A percentile compares a stretch with the other conserved stretches of the same genome.
Conservation (phyloP, 345 rosid species). For the Citrus cavaleriei region DNA sequence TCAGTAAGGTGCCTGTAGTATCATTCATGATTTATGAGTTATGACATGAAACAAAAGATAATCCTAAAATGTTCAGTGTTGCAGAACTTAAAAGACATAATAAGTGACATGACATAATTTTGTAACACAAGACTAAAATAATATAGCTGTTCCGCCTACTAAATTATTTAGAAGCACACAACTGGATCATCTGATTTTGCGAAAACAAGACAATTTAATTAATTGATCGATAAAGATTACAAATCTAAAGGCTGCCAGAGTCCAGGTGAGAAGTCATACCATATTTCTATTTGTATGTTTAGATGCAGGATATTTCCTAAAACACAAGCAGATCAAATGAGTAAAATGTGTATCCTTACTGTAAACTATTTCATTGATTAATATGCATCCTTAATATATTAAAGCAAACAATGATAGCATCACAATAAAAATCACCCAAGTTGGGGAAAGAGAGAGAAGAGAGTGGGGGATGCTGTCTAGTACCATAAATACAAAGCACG, state of each 20-base stretch:
- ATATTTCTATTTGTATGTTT: neutral
- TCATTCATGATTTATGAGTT: neutral
- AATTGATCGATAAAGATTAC: neutral
- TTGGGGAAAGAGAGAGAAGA: neutral
- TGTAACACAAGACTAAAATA: neutral
- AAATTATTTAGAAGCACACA: neutral
- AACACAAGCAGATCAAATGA: neutral
- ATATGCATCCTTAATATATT: neutral
- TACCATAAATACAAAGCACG: constrained; percentile 83
- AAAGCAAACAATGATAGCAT: neutral
- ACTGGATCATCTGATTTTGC: neutral
- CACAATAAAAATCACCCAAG: neutral
- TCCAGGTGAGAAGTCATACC: no score
- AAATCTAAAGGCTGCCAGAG: neutral
- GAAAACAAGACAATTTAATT: neutral
- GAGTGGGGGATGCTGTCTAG: constrained; percentile 6
- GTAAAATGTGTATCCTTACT: neutral
- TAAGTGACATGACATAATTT: neutral
- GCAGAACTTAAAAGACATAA: neutral
- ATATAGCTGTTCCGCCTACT: neutral
- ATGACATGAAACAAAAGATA: neutral
- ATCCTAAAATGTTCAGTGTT: no score
- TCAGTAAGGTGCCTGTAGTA: constrained; percentile 83
- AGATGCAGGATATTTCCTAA: neutral
- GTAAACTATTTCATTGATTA: neutral